A percentile compares a stretch with the other conserved stretches of the same genome.
These are phyloP conservation scores for Globisporangium splendens DNA, from an alignment of 352 stramenopile genomes.

Conservation along the genomic window DNA sequence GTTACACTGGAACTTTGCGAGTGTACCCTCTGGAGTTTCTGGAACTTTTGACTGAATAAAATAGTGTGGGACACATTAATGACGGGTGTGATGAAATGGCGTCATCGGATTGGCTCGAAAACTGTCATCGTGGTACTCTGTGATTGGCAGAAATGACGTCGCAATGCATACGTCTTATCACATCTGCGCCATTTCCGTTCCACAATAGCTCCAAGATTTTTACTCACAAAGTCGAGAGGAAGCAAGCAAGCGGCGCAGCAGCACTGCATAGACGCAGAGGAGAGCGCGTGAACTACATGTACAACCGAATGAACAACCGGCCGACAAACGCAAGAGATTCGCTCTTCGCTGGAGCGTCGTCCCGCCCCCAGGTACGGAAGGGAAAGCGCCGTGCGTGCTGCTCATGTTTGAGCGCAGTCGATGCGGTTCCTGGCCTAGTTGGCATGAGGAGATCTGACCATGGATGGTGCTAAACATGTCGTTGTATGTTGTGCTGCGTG, in stretches of 20 bases:
- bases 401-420: too few species aligned
- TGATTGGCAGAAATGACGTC: slow-evolving; percentile 9
- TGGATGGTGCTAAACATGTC: not conserved
- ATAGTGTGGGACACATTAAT: slow-evolving; percentile 1
- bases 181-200: not conserved
- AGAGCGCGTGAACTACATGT: slow-evolving; percentile 42
- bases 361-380: slow-evolving; percentile 37
- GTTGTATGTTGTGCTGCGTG: slow-evolving; percentile 2
- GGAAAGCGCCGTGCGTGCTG: too few species aligned
- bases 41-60: not conserved
- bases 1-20: too few species aligned
- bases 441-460: too few species aligned
- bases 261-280: not conserved
- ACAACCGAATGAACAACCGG: slow-evolving; percentile 76
- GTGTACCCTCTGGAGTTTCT: not conserved
- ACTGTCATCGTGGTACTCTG: not conserved
- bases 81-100: not conserved
- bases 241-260: slow-evolving; percentile 5
- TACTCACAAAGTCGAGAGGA: not conserved
- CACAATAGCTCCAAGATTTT: not conserved
- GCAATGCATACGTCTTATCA: not conserved
- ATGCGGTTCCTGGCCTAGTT: too few species aligned
- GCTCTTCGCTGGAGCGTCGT: slow-evolving; percentile 60
- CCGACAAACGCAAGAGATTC: slow-evolving; percentile 48
- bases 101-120: slow-evolving; percentile 1